Evolutionary conservation across 495 filamentous ascomycete species (phyloP).

Genomic region (Xylaria palmicola): DNA sequence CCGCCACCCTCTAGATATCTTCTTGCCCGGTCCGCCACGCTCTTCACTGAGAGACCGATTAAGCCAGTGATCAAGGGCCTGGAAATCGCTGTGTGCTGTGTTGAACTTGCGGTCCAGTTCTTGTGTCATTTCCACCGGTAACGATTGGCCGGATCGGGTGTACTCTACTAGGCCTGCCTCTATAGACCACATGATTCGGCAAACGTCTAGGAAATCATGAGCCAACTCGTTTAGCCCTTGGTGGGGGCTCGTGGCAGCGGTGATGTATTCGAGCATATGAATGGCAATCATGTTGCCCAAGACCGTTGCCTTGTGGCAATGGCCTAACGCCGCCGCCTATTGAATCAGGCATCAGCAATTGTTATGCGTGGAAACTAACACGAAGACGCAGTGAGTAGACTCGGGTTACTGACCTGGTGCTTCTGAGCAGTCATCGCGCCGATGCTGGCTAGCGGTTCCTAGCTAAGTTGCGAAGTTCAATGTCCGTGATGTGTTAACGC

Average conservation of each 20-base stretch:
- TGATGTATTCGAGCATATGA: constrained; percentile 57
- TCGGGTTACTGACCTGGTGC: background rate
- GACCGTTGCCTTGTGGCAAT: constrained; percentile 38
- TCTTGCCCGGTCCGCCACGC: constrained; percentile 45
- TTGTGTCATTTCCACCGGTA: constrained; percentile 46
- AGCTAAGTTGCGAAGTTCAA: background rate
- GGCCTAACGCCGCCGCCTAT: constrained; percentile 11
- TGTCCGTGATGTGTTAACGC: background rate
- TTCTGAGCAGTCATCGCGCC: constrained; percentile 5
- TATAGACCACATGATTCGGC: constrained; percentile 51
- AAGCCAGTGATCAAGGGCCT: constrained; percentile 50
- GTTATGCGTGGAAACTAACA: background rate
- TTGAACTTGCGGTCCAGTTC: constrained; percentile 54
- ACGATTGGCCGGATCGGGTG: constrained; percentile 32
- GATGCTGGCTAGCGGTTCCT: background rate
- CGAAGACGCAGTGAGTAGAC: background rate
- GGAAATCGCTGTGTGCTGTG: constrained; percentile 45
- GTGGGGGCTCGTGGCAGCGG: constrained; percentile 42
- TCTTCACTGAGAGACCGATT: constrained; percentile 49
- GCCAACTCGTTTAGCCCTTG: constrained; percentile 50
- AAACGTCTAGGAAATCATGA: constrained; percentile 52
- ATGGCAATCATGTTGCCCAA: constrained; percentile 53
- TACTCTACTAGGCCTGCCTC: constrained; percentile 50
- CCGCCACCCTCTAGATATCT: constrained; percentile 51
- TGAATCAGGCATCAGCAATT: background rate